These are phyloP conservation scores for Melaleuca quinquenervia DNA, from an alignment of 345 rosid species.

Conservation along the genomic window DNA sequence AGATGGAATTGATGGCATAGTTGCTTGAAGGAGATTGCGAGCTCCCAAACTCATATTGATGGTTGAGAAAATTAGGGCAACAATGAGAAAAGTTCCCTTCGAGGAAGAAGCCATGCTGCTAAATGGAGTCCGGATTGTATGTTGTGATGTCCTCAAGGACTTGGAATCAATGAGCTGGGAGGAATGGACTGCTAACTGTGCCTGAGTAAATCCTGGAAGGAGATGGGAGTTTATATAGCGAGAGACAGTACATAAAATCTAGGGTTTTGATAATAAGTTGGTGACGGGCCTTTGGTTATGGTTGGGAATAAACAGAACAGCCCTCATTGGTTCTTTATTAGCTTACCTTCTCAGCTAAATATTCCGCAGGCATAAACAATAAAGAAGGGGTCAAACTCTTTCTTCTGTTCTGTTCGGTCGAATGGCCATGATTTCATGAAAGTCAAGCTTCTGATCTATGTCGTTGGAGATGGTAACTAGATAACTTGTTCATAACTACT, in stretches of 20 bases:
- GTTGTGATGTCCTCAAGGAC: neutral
- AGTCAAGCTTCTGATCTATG: neutral
- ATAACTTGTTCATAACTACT: neutral
- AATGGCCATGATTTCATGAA: neutral
- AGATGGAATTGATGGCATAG: neutral
- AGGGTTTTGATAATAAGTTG: neutral
- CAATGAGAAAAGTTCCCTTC: neutral
- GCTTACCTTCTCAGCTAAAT: neutral
- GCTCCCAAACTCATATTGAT: conserved; percentile 1
- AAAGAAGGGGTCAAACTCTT: neutral
- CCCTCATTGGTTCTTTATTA: neutral
- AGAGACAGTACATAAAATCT: neutral
- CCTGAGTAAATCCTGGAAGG: neutral
- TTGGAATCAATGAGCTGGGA: neutral
- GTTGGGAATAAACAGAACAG: neutral
- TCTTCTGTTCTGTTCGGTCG: neutral
- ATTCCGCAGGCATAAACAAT: neutral
- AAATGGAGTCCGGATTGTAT: neutral
- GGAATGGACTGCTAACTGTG: neutral
- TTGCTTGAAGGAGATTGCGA: conserved; percentile 9
- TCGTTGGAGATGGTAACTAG: neutral
- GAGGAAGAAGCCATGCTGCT: conserved; percentile 2
- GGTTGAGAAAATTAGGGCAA: conserved; percentile 3
- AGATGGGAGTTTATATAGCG: neutral
- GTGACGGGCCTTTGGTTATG: neutral